These are phyloP conservation scores for Fistulifera solaris DNA, from an alignment of 108 stramenopile species.

Conservation along the genomic window DNA sequence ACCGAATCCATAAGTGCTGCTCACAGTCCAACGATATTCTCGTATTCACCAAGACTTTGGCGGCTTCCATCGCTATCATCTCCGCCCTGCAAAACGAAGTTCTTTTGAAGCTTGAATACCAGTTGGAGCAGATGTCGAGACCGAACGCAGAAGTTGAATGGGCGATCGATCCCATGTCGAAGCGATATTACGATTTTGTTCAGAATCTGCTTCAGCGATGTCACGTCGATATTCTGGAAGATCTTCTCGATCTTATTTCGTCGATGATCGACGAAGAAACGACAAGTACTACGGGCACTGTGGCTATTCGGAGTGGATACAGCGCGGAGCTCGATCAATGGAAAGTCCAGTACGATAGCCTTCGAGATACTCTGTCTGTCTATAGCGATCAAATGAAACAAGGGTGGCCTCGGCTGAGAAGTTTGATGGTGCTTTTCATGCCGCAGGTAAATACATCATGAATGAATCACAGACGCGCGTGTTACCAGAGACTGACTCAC, in stretches of 20 bases:
- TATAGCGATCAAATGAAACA: neutral
- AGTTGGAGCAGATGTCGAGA: constrained; percentile 7
- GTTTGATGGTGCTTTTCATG: constrained; percentile 76
- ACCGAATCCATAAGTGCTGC: constrained; percentile 78
- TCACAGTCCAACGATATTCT: constrained; percentile 61
- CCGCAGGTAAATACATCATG: constrained; percentile 26
- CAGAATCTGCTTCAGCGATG: constrained; percentile 32
- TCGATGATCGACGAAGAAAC: constrained; percentile 60
- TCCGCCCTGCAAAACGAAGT: constrained; percentile 43
- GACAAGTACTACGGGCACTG: constrained; percentile 33
- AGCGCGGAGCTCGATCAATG: constrained; percentile 71
- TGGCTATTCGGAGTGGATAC: constrained; percentile 67
- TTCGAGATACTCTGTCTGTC: neutral
- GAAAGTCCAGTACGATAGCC: constrained; percentile 58
- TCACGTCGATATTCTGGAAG: constrained; percentile 30
- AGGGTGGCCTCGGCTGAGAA: constrained; percentile 2
- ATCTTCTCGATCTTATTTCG: constrained; percentile 49
- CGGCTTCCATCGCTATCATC: constrained; percentile 49
- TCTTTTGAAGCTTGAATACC: constrained; percentile 3
- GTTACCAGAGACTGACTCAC: too few relatives aligned
- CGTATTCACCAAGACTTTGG: constrained; percentile 40
- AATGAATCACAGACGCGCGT: neutral
- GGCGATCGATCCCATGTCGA: neutral
- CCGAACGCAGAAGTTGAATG: constrained; percentile 1
- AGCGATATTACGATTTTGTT: constrained; percentile 27